Conservation (phyloP, 2,329 filamentous ascomycete species). For the Fusarium secorum region DNA sequence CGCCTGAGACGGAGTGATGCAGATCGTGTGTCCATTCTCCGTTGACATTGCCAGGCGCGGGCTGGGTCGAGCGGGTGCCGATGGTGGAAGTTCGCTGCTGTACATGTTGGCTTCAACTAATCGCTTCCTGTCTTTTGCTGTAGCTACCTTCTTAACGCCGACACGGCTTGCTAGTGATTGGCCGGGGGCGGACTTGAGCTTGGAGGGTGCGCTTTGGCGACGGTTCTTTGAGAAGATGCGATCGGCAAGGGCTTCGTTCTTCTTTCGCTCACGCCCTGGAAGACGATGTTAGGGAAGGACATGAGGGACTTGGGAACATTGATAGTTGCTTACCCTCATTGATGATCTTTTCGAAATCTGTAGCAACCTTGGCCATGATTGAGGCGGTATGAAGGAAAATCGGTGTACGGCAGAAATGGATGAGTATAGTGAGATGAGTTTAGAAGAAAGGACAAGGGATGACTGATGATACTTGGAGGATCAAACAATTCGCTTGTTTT, state of each 20-base stretch:
- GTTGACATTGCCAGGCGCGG: constrained; percentile 64
- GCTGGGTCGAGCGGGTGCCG: constrained; percentile 29
- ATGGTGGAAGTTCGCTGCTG: constrained; percentile 38
- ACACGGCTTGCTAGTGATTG: constrained; percentile 75
- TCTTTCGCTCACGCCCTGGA: constrained; percentile 72
- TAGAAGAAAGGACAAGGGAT: neutral
- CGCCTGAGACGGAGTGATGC: constrained; percentile 57
- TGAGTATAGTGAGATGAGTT: neutral
- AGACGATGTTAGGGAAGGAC: neutral
- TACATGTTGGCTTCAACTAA: constrained; percentile 15
- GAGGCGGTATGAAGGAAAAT: neutral
- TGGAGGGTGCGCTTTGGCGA: constrained; percentile 63
- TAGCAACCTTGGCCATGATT: constrained; percentile 54
- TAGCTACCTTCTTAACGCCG: constrained; percentile 73
- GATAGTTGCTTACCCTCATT: constrained; percentile 53
- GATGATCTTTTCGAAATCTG: constrained; percentile 65
- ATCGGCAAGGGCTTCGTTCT: constrained; percentile 74
- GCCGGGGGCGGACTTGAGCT: constrained; percentile 54
- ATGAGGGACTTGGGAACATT: neutral
- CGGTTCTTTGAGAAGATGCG: constrained; percentile 73
- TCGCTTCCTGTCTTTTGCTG: constrained; percentile 7
- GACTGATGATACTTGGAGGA: neutral
- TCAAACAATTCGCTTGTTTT: constrained; percentile 12
- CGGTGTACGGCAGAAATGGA: neutral
- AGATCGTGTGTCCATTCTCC: constrained; percentile 77